These are phyloP conservation scores for Cytidiella melzeri DNA, from an alignment of 768 basidiomycete species.

Conservation along the genomic window DNA sequence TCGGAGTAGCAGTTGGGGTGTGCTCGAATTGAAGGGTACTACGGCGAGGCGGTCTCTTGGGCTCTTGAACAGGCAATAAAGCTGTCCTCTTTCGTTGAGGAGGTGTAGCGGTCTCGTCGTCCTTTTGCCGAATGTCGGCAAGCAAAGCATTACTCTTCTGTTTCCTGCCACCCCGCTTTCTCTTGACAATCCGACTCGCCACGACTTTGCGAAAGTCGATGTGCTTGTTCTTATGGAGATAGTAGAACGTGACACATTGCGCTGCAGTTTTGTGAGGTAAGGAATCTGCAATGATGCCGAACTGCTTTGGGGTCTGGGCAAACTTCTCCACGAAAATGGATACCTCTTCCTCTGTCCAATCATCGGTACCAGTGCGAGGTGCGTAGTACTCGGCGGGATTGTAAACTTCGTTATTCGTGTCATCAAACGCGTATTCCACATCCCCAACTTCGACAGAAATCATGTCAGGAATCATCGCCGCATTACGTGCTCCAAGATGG, in stretches of 20 bases:
- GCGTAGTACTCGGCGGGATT: constrained; percentile 77
- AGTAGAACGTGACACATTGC: constrained; percentile 92
- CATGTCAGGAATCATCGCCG: constrained; percentile 91
- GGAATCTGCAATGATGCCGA: constrained; percentile 81
- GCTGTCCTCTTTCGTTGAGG: constrained; percentile 1
- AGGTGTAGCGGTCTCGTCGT: constrained; percentile 34
- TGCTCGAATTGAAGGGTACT: constrained; percentile 38
- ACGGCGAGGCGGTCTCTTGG: constrained; percentile 5
- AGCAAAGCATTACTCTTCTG: constrained; percentile 79
- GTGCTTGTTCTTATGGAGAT: constrained; percentile 84
- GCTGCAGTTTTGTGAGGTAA: constrained; percentile 80
- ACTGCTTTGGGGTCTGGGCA: constrained; percentile 86
- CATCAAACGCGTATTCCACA: constrained; percentile 66
- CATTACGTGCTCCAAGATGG: constrained; percentile 77
- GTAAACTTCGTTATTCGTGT: constrained; percentile 76
- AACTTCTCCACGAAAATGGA: constrained; percentile 74
- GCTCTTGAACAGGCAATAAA: constrained; percentile 8
- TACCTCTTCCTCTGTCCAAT: constrained; percentile 88
- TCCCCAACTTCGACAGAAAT: constrained; percentile 58
- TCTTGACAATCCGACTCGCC: constrained; percentile 57
- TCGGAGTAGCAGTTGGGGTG: constrained; percentile 47
- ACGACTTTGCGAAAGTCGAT: constrained; percentile 83
- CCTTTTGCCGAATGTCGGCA: constrained; percentile 75
- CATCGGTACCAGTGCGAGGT: constrained; percentile 63
- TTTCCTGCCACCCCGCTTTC: constrained; percentile 60